phyloP scores from a whole-genome alignment of 108 stramenopile genomes.

The Cyclotella atomus region DNA sequence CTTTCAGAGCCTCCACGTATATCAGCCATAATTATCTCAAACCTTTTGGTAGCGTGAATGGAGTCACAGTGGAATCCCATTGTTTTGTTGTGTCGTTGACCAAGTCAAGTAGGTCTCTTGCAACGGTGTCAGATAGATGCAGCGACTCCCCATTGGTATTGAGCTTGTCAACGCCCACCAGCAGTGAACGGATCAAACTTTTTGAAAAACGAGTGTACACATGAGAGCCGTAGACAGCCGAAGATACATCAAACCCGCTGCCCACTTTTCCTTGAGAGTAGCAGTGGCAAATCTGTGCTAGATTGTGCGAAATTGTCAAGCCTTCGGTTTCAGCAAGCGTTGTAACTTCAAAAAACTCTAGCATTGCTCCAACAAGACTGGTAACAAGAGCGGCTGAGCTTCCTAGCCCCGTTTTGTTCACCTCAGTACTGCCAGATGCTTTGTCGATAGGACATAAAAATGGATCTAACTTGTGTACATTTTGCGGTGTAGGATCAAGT shows the following conservation, averaged over 20 bases:
- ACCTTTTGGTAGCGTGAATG: constrained; percentile 67
- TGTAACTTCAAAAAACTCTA: constrained; percentile 46
- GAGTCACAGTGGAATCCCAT: constrained; percentile 67
- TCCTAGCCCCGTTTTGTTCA: constrained; percentile 95
- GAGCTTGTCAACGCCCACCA: constrained; percentile 48
- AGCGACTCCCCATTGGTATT: constrained; percentile 10
- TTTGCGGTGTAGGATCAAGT: constrained; percentile 61
- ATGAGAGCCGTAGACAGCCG: constrained; percentile 91
- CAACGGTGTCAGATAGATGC: constrained; percentile 11
- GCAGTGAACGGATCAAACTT: constrained; percentile 57
- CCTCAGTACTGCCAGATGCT: constrained; percentile 50
- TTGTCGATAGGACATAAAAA: constrained; percentile 81
- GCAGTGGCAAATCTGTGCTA: constrained; percentile 93
- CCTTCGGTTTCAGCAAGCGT: constrained; percentile 26
- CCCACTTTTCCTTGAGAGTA: constrained; percentile 97
- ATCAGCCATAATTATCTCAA: constrained; percentile 90
- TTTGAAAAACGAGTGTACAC: constrained; percentile 87
- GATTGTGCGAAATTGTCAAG: constrained; percentile 73
- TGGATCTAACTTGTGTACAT: constrained; percentile 66
- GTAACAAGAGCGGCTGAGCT: constrained; percentile 92
- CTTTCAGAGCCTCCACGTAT: constrained; percentile 95
- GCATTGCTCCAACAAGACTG: constrained; percentile 84
- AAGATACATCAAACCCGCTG: constrained; percentile 95
- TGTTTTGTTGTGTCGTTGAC: constrained; percentile 30
- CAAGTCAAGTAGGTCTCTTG: constrained; percentile 20